Conservation (phyloP, 345 rosid genomes). For the Eucalyptus sp. region DNA sequence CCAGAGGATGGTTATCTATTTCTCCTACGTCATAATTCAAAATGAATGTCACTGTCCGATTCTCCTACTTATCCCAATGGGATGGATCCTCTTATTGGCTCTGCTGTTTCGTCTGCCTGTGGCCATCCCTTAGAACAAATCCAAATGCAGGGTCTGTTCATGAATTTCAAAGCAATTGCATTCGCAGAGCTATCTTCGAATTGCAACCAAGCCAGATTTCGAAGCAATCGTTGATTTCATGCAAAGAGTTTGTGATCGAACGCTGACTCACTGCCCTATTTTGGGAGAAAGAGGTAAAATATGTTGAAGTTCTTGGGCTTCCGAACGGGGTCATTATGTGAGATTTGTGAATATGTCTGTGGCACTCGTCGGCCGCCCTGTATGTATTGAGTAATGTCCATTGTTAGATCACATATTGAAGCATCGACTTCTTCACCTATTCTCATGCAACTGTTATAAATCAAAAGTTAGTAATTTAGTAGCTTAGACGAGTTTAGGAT, state of each 20-base stretch:
- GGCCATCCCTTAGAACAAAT: not conserved
- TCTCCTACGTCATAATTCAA: not conserved
- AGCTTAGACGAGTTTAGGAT: too few relatives aligned
- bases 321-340: not conserved
- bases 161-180: not conserved
- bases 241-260: not conserved
- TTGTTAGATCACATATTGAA: not conserved
- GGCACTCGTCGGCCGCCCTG: not conserved
- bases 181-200: not conserved
- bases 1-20: not conserved
- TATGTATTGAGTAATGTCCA: not conserved
- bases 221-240: not conserved
- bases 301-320: not conserved
- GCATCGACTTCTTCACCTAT: not conserved
- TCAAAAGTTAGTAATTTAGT: not conserved
- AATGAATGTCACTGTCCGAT: not conserved
- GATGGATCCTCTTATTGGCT: not conserved
- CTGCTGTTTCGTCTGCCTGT: not conserved
- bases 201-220: not conserved
- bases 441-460: not conserved
- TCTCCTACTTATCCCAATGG: not conserved
- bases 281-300: not conserved
- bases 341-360: not conserved
- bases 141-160: not conserved
- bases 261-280: not conserved